Conservation (phyloP, 805 yeast genomes). For the Candida cerambycidarum region DNA sequence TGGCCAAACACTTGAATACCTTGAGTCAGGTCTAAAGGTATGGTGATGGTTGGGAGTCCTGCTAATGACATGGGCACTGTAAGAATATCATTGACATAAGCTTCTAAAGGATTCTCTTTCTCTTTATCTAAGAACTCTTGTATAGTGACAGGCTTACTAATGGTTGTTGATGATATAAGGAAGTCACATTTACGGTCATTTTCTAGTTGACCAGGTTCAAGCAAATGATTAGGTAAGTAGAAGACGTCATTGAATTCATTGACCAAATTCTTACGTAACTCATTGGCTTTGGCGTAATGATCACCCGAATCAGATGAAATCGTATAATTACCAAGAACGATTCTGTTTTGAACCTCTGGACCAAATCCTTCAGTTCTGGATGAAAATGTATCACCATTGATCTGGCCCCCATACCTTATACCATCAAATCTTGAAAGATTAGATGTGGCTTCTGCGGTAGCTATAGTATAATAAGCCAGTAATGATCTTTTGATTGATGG, state of each 20-base stretch:
- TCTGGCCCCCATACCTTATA: slow-evolving; percentile 65
- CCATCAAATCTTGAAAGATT: slow-evolving; percentile 92
- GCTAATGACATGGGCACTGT: slow-evolving; percentile 91
- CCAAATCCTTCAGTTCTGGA: slow-evolving; percentile 76
- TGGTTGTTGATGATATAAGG: slow-evolving; percentile 71
- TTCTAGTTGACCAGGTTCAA: background rate
- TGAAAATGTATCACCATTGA: background rate
- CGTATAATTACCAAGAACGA: slow-evolving; percentile 83
- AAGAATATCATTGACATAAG: slow-evolving; percentile 77
- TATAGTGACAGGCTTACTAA: slow-evolving; percentile 53
- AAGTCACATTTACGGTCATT: slow-evolving; percentile 48
- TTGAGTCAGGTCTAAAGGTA: slow-evolving; percentile 55
- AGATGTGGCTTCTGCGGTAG: slow-evolving; percentile 93
- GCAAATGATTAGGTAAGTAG: slow-evolving; percentile 43
- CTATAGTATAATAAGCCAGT: slow-evolving; percentile 82
- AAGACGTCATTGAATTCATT: slow-evolving; percentile 69
- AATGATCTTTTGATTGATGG: slow-evolving; percentile 67
- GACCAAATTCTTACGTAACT: slow-evolving; percentile 58
- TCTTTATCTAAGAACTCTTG: slow-evolving; percentile 39
- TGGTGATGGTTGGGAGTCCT: slow-evolving; percentile 80
- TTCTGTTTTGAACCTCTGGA: slow-evolving; percentile 76
- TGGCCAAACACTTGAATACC: slow-evolving; percentile 88
- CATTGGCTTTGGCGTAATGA: slow-evolving; percentile 75
- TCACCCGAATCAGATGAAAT: slow-evolving; percentile 73
- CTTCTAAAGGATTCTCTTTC: slow-evolving; percentile 49